Conservation (phyloP, 2,329 filamentous ascomycete genomes). For the Trichophyton rubrum region DNA sequence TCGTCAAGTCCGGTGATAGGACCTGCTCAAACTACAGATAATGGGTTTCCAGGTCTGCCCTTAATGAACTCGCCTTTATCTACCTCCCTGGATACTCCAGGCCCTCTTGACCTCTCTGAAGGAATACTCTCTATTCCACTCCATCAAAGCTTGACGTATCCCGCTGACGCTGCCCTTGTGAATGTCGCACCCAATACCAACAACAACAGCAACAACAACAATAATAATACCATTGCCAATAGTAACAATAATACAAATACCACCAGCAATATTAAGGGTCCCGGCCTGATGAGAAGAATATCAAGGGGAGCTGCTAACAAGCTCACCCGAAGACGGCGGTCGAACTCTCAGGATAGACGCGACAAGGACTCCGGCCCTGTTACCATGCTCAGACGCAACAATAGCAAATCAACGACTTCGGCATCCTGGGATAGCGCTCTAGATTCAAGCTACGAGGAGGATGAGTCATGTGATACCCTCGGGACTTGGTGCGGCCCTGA, state of each 20-base stretch:
- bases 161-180: background rate
- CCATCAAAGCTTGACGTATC: background rate
- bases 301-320: conserved; percentile 67
- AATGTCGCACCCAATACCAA: background rate
- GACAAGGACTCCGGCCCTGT: conserved; percentile 84
- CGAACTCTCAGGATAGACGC: conserved; percentile 63
- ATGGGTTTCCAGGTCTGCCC: background rate
- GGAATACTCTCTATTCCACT: conserved; percentile 43
- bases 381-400: conserved; percentile 74
- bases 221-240: conserved; percentile 25
- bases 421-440: conserved; percentile 32
- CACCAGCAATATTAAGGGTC: conserved; percentile 35
- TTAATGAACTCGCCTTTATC: background rate
- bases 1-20: conserved; percentile 19
- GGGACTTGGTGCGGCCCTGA: conserved; percentile 32
- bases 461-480: conserved; percentile 36
- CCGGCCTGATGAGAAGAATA: conserved; percentile 66
- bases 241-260: background rate
- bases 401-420: conserved; percentile 65
- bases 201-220: background rate
- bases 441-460: conserved; percentile 32
- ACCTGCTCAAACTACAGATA: conserved; percentile 17
- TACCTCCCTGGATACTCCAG: conserved; percentile 26
- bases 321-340: conserved; percentile 59
- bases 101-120: conserved; percentile 60